Evolutionary conservation across 768 basidiomycete genomes (phyloP), one percentile per base, ranked within the genome.

Genomic region (Filobasidium floriforme): DNA sequence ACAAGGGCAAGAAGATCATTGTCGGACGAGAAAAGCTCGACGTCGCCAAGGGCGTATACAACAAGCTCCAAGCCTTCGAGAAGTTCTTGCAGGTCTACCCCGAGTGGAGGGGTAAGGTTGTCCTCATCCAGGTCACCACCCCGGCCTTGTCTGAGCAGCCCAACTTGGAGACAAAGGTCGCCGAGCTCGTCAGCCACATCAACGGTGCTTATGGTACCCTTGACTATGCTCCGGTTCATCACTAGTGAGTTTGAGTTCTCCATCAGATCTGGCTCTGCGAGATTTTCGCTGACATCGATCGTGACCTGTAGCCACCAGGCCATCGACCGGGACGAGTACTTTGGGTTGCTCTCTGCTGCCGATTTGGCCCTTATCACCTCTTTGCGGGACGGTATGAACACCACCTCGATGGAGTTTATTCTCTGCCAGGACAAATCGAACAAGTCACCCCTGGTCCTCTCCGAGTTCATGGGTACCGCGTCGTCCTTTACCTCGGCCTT

Each of bases 311-410:
- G 92, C 81, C 94, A 99, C 80, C 94, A 99, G 80, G 87, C 90
- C 0, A 86, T 99, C 73, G 94, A 94, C 79, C 90, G 92, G 78
- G 92, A 98, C 79, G 94, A 99, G 77, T 99, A 96, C 79, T 97
- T 97, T 79, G 94, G 92, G 0, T 83, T 99, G 14, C 82, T 99
- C 43, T 87, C 86, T 63, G 93, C 90, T 3, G 93, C 94, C 7
- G 93, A 97, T 76, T 83, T 98, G 14, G 94, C 88, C 18, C 87
- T 98, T 49, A 94, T 97, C 78, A 97, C 94, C 0, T 91, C 92
- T 0, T 83, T 97, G 7, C 86, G 94, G 41, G 94, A 99, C 75
- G 96, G 94, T 7, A 98, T 98, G 96, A 99, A 99, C 82, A 97
- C 94, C 15, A 96, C 93, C 0, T 88, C 87, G 61, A 94, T 96